These are phyloP conservation scores for Chlamydomonas urium DNA, from an alignment of 139 green algal genomes.

Conservation along the genomic window DNA sequence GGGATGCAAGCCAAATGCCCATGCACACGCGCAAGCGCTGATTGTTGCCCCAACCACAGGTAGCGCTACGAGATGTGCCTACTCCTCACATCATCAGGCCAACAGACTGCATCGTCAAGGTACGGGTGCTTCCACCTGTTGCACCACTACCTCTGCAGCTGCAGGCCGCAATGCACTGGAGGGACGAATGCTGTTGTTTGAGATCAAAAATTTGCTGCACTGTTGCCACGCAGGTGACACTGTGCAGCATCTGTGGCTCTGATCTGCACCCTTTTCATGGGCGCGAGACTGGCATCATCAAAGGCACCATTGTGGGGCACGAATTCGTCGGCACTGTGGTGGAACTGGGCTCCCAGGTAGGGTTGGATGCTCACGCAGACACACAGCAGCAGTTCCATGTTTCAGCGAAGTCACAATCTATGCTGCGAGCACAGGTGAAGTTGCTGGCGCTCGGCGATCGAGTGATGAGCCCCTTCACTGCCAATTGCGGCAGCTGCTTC, in stretches of 20 bases:
- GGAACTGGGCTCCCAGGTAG: slow-evolving; percentile 16
- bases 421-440: neutral
- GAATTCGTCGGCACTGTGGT: slow-evolving; percentile 47
- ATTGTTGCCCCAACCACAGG: neutral
- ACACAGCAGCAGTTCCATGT: too few relatives aligned
- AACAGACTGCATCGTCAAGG: slow-evolving; percentile 4
- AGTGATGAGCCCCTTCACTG: slow-evolving; percentile 56
- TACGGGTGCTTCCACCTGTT: neutral
- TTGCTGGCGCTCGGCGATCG: slow-evolving; percentile 40
- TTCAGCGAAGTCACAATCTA: too few relatives aligned
- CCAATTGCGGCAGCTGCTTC: slow-evolving; percentile 52
- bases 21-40: too few relatives aligned
- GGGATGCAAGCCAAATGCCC: too few relatives aligned
- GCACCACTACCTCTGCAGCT: neutral
- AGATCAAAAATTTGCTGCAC: slow-evolving; percentile 5
- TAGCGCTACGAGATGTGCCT: neutral
- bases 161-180: neutral
- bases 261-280: slow-evolving; percentile 15
- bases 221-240: neutral
- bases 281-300: slow-evolving; percentile 17
- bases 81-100: neutral
- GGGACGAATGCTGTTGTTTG: neutral
- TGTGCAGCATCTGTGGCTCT: slow-evolving; percentile 13
- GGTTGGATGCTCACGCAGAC: too few relatives aligned
- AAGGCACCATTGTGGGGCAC: slow-evolving; percentile 39